Conservation (phyloP, 1,139 yeast species). For the Pichia sp. region DNA sequence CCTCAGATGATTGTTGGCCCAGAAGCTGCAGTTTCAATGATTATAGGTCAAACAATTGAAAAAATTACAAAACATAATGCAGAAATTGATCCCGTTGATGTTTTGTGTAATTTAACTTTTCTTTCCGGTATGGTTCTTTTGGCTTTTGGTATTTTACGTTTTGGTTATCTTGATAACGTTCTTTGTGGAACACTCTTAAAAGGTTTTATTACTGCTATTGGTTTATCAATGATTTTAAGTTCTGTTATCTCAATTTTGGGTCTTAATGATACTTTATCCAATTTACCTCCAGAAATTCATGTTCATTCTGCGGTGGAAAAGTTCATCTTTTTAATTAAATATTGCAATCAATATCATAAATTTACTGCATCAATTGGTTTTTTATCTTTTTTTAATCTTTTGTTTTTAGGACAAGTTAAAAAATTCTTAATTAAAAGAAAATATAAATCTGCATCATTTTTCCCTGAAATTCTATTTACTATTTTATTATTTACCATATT, state of each 20-base stretch:
- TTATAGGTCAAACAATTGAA: conserved; percentile 89
- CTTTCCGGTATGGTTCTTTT: conserved; percentile 71
- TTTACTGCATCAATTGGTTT: conserved; percentile 52
- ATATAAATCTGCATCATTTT: conserved; percentile 38
- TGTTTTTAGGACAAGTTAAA: conserved; percentile 41
- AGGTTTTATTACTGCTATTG: conserved; percentile 93
- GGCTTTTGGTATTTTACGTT: conserved; percentile 72
- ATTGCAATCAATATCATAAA: conserved; percentile 38
- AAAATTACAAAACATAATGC: conserved; percentile 50
- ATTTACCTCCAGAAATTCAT: conserved; percentile 39
- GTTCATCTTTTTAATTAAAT: conserved; percentile 46
- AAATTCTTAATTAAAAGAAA: conserved; percentile 30
- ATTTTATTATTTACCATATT: conserved; percentile 59
- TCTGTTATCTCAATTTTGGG: conserved; percentile 73
- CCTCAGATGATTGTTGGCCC: conserved; percentile 98
- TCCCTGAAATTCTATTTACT: conserved; percentile 81
- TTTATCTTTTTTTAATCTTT: conserved; percentile 40
- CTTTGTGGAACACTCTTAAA: conserved; percentile 74
- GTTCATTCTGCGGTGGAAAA: conserved; percentile 77
- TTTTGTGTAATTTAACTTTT: conserved; percentile 68
- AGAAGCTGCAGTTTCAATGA: conserved; percentile 86
- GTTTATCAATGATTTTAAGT: conserved; percentile 79
- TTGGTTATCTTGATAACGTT: conserved; percentile 86
- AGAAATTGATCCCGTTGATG: conserved; percentile 50
- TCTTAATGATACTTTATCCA: conserved; percentile 37